Conservation (phyloP, 305 asterid genomes). For the Fraxinus ornus region DNA sequence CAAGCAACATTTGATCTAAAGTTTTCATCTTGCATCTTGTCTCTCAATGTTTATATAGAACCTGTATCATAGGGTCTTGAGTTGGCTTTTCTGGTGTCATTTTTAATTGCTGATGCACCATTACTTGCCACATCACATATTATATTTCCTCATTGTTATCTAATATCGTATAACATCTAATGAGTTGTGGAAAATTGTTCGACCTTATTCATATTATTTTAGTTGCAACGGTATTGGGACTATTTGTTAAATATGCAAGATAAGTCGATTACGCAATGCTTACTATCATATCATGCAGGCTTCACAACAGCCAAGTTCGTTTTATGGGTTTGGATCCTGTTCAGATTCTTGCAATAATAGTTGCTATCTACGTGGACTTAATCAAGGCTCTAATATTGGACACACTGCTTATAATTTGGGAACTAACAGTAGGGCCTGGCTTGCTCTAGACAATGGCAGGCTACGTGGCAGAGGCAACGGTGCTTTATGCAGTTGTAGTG, state of each 20-base stretch:
- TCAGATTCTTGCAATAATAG: slow-evolving; percentile 14
- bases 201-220: neutral
- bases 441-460: slow-evolving; percentile 22
- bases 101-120: neutral
- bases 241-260: neutral
- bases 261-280: neutral
- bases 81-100: slow-evolving; percentile 3
- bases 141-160: neutral
- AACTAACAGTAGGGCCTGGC: slow-evolving; percentile 12
- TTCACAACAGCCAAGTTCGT: slow-evolving; percentile 17
- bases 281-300: slow-evolving; percentile 7
- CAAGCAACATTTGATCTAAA: neutral
- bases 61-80: neutral
- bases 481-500: slow-evolving; percentile 22
- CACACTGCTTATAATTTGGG: neutral
- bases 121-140: neutral
- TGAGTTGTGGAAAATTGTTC: neutral
- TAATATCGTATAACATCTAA: neutral
- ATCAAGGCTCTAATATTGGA: slow-evolving; percentile 17
- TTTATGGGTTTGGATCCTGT: slow-evolving; percentile 19
- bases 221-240: neutral
- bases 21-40: neutral
- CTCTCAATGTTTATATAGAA: neutral
- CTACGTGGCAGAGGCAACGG: slow-evolving; percentile 14
- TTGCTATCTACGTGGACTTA: slow-evolving; percentile 9